A percentile compares a stretch with the other conserved stretches of the same genome.
Conservation (phyloP, 192 early-diverging fungal species). For the Coemansia sp. region DNA sequence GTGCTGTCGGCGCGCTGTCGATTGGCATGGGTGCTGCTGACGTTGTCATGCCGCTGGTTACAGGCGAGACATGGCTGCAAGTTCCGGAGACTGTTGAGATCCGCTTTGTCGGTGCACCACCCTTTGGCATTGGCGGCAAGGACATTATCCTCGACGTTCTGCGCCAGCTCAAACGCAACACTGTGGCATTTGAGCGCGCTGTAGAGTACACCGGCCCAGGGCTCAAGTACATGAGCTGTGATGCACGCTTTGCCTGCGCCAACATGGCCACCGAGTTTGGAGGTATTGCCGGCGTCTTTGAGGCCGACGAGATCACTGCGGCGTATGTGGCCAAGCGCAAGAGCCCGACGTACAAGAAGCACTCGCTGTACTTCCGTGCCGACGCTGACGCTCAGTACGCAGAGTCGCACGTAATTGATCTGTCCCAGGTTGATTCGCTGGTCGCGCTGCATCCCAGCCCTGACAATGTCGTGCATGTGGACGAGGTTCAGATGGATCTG, state of each 20-base stretch:
- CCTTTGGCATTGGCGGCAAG: constrained; percentile 81
- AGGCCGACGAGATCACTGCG: constrained; percentile 72
- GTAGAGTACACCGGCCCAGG: constrained; percentile 78
- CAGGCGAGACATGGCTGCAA: constrained; percentile 81
- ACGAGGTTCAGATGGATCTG: constrained; percentile 64
- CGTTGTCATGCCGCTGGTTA: constrained; percentile 80
- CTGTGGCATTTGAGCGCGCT: constrained; percentile 76
- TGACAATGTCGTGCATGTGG: constrained; percentile 71
- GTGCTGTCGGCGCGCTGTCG: constrained; percentile 74
- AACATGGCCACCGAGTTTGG: constrained; percentile 89
- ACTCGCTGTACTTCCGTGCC: constrained; percentile 71
- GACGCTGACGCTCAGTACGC: constrained; percentile 75
- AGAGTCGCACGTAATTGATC: constrained; percentile 74
- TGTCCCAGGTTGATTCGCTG: constrained; percentile 66
- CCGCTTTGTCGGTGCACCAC: constrained; percentile 67
- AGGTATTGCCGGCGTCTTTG: constrained; percentile 81
- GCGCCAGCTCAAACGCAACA: constrained; percentile 81
- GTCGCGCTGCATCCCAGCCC: constrained; percentile 74
- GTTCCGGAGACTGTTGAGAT: constrained; percentile 81
- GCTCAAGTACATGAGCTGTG: constrained; percentile 76
- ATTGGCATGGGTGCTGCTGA: constrained; percentile 81
- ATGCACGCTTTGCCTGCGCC: constrained; percentile 77
- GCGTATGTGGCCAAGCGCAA: constrained; percentile 73
- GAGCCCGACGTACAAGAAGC: constrained; percentile 67
- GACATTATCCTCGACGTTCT: constrained; percentile 78